These are phyloP conservation scores for Colletotrichum sp. DNA, from an alignment of 2,329 filamentous ascomycete species.

Conservation along the genomic window DNA sequence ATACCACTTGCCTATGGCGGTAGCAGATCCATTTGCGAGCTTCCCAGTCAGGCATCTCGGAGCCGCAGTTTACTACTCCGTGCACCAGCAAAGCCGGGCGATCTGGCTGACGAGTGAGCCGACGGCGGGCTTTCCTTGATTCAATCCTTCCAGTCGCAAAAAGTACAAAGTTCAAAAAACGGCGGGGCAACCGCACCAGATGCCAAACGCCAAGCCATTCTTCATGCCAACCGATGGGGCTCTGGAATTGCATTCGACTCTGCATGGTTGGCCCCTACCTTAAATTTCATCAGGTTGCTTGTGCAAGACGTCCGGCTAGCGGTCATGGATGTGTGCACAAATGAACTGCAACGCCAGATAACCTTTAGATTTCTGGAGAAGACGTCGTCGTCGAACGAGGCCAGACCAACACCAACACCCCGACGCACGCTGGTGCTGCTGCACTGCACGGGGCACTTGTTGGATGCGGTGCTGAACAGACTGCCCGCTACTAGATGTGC, in stretches of 20 bases:
- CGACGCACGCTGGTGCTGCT: not conserved
- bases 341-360: not conserved
- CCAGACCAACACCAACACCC: not conserved
- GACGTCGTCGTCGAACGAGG: not conserved
- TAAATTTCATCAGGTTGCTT: not conserved
- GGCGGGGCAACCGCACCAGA: conserved; percentile 4
- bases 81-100: not conserved
- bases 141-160: not conserved
- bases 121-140: not conserved
- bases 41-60: conserved; percentile 9
- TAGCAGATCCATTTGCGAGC: not conserved
- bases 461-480: not conserved
- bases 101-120: not conserved
- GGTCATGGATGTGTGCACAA: not conserved
- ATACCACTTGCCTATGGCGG: not conserved
- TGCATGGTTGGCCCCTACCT: not conserved
- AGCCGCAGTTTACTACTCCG: not conserved
- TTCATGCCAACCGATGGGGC: conserved; percentile 15
- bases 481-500: not conserved
- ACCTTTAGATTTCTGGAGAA: not conserved
- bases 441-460: not conserved
- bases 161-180: not conserved
- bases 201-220: conserved; percentile 16
- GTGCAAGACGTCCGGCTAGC: not conserved
- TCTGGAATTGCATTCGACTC: conserved; percentile 7